phyloP scores from a whole-genome alignment of 805 yeast genomes.

The Ogataea haglerorum region DNA sequence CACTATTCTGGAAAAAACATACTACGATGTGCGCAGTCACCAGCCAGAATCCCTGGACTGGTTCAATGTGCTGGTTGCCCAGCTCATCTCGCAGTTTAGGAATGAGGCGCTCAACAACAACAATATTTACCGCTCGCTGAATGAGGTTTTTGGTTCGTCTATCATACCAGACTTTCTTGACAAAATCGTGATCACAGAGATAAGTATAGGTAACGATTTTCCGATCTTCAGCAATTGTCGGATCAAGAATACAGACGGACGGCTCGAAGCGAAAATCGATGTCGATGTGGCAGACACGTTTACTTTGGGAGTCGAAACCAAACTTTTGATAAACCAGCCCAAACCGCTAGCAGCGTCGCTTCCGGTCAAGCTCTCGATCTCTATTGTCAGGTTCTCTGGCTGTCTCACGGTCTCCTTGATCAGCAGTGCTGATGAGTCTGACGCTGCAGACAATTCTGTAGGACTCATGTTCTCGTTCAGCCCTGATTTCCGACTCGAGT shows the following conservation, averaged over 20 bases:
- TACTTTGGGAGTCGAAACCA: conserved; percentile 82
- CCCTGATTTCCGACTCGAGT: conserved; percentile 87
- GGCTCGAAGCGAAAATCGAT: conserved; percentile 82
- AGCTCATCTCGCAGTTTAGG: conserved; percentile 80
- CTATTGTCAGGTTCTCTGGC: conserved; percentile 88
- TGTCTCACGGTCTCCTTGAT: conserved; percentile 76
- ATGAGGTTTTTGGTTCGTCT: conserved; percentile 58
- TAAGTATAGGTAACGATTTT: conserved; percentile 91
- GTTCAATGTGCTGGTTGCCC: conserved; percentile 94
- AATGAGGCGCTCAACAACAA: conserved; percentile 85
- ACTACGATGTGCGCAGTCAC: conserved; percentile 86
- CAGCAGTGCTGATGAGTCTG: conserved; percentile 14
- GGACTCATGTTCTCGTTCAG: conserved; percentile 86
- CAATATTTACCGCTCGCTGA: conserved; percentile 76
- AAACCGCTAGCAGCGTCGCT: conserved; percentile 78
- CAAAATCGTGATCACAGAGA: conserved; percentile 73
- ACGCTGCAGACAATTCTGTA: conserved; percentile 34
- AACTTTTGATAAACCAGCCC: conserved; percentile 75
- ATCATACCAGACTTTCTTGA: conserved; percentile 80
- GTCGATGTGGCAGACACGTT: conserved; percentile 85
- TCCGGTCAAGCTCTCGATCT: conserved; percentile 81
- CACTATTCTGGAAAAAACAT: conserved; percentile 80
- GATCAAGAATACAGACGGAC: conserved; percentile 50
- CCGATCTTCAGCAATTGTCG: conserved; percentile 95
- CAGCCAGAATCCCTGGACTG: conserved; percentile 91